Evolutionary conservation across 2,329 filamentous ascomycete genomes (phyloP).

Genomic region (Daldinia sp.): DNA sequence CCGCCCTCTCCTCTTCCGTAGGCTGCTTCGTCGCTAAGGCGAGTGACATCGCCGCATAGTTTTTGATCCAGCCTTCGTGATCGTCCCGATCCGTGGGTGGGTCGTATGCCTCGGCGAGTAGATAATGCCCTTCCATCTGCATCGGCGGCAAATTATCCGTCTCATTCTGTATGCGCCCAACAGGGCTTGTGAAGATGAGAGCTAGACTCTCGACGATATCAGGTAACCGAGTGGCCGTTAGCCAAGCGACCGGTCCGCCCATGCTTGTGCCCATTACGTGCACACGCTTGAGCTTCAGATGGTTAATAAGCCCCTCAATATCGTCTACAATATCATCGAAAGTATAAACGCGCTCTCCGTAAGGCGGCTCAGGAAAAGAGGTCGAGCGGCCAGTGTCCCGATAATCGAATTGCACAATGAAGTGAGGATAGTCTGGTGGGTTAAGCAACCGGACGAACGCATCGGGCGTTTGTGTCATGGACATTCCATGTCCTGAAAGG

Average conservation of each 20-base stretch:
- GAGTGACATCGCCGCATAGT: neutral
- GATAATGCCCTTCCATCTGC: neutral
- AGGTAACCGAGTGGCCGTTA: neutral
- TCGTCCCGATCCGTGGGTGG: neutral
- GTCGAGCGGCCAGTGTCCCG: neutral
- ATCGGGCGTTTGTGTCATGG: neutral
- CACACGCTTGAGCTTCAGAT: slow-evolving; percentile 1
- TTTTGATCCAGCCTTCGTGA: slow-evolving; percentile 5
- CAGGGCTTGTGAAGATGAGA: neutral
- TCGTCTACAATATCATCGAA: slow-evolving; percentile 4
- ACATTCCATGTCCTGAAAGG: neutral
- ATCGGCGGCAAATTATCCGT: neutral
- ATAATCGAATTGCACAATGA: slow-evolving; percentile 6
- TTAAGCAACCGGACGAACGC: neutral
- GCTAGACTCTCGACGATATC: slow-evolving; percentile 2
- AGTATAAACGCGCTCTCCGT: slow-evolving; percentile 2
- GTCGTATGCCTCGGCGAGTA: neutral
- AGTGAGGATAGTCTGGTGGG: slow-evolving; percentile 4
- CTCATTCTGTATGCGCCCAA: neutral
- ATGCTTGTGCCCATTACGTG: neutral
- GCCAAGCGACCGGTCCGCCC: neutral
- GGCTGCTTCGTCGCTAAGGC: neutral
- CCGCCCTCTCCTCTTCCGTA: slow-evolving; percentile 1
- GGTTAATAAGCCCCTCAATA: neutral
- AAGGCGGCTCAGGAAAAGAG: slow-evolving; percentile 1